Base-by-base conservation (phyloP, 2,329 filamentous ascomycete species). In the Alternaria arbusti region DNA sequence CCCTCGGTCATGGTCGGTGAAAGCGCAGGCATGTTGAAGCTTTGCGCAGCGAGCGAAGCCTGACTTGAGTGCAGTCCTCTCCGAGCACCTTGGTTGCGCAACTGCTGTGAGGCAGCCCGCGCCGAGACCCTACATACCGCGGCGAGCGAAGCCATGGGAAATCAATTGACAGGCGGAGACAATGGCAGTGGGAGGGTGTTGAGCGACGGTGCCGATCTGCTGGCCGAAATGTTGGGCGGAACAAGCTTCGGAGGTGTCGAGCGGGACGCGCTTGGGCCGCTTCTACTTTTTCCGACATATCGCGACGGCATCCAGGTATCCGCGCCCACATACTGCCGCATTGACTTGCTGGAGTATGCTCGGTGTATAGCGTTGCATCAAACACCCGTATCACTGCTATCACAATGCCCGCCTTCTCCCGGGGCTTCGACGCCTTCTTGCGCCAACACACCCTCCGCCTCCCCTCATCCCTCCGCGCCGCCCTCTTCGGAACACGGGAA, bases 1-100 rank as follows among this genome's bases (percentile, higher is more conserved):
- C 93, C 93, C 82, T 97, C 93, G 66, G 93, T 97, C 93, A 97
- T 97, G 61, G 93, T 97, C 59, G 93, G 93, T 66, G 93, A 96
- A 67, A 97, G 87, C 44, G 93, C 93, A 25, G 93, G 93, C 94
- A 97, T 97, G 59, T 89, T 91, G 82, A 96, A 94, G 82, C 94
- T 96, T 69, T 94, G 90, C 23, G 93, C 93, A 54, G 91, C 93
- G 72, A 90, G 85, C 73, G 84, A 85, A 71, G 86, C 82, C 61
- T 88, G 82, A 59, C 88, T 88, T 45, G 89, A 88, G 70, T 86
- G 85, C 79, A 92, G 89, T 73, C 86, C 91, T 86, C 89, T 84
- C 73, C 83, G 79, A 68, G 84, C 76, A 70, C 83, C 85, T 83
- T 88, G 82, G 70, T 67, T 77, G 57, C 84, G 81, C 68, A 87